These are phyloP conservation scores for Nakaseomyces bracarensis DNA, from an alignment of 1,139 yeast species.

Conservation along the genomic window DNA sequence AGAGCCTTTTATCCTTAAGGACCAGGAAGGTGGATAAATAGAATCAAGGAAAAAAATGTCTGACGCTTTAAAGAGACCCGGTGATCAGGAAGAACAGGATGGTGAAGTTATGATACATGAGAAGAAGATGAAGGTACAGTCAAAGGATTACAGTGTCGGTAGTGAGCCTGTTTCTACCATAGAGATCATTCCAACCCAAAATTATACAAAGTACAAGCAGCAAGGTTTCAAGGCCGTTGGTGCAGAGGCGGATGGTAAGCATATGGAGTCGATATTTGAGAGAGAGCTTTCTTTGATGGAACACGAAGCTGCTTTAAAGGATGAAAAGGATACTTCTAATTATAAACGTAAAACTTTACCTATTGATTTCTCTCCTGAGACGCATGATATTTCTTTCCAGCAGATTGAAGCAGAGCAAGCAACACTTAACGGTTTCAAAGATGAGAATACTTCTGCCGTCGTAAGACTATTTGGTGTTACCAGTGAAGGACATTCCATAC, in stretches of 20 bases:
- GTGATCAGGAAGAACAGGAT: conserved; percentile 18
- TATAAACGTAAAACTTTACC: conserved; percentile 48
- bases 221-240: conserved; percentile 28
- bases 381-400: conserved; percentile 63
- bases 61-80: conserved; percentile 20
- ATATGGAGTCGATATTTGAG: conserved; percentile 52
- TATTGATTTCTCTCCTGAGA: conserved; percentile 39
- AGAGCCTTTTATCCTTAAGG: too few species aligned
- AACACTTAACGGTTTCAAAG: conserved; percentile 38
- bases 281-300: conserved; percentile 57
- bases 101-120: conserved; percentile 15
- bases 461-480: conserved; percentile 93
- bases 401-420: conserved; percentile 94
- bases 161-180: conserved; percentile 32
- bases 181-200: conserved; percentile 30
- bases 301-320: conserved; percentile 27
- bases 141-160: conserved; percentile 28
- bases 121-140: conserved; percentile 26
- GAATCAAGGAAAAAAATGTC: conserved; percentile 8
- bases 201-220: conserved; percentile 23
- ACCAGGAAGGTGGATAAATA: too few species aligned
- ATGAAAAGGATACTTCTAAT: conserved; percentile 17
- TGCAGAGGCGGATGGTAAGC: conserved; percentile 23
- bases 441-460: conserved; percentile 38
- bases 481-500: conserved; percentile 72